Conservation (phyloP, 2,329 filamentous ascomycete species). For the Elsinoe arachidis region DNA sequence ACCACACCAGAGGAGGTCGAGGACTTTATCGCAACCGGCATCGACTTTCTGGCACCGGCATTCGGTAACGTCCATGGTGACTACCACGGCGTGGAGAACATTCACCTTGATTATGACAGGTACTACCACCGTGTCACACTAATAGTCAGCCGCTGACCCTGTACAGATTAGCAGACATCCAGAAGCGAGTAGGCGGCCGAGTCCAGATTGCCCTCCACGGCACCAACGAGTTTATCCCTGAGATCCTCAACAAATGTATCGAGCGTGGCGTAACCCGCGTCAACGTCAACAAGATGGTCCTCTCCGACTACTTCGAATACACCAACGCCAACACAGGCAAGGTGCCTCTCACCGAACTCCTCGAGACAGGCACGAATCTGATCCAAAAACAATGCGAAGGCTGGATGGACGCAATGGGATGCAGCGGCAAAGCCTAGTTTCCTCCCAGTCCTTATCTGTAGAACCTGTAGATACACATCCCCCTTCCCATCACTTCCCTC, state of each 20-base stretch:
- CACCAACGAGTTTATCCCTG: slow-evolving; percentile 48
- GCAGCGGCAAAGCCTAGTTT: slow-evolving; percentile 27
- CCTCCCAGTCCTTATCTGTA: not conserved
- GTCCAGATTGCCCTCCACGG: slow-evolving; percentile 51
- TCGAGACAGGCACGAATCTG: slow-evolving; percentile 46
- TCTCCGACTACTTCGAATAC: slow-evolving; percentile 40
- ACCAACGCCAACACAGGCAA: slow-evolving; percentile 42
- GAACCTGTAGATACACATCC: not conserved
- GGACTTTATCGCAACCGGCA: slow-evolving; percentile 62
- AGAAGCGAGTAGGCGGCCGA: slow-evolving; percentile 39
- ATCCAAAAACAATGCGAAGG: slow-evolving; percentile 50
- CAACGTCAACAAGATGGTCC: slow-evolving; percentile 53
- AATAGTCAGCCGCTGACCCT: not conserved
- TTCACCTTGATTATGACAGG: slow-evolving; percentile 51
- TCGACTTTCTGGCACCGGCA: slow-evolving; percentile 65
- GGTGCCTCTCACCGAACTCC: slow-evolving; percentile 44
- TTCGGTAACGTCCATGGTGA: slow-evolving; percentile 71
- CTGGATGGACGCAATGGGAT: slow-evolving; percentile 46
- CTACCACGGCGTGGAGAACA: slow-evolving; percentile 60
- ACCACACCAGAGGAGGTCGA: slow-evolving; percentile 62
- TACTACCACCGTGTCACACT: slow-evolving; percentile 15
- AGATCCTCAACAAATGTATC: slow-evolving; percentile 48
- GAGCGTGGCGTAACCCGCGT: slow-evolving; percentile 47
- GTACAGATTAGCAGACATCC: slow-evolving; percentile 37
- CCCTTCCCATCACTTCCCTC: slow-evolving; percentile 4